Evolutionary conservation across 345 rosid species (phyloP), one percentile per base, ranked within the genome.

Genomic region (Eutrema heterophyllum): DNA sequence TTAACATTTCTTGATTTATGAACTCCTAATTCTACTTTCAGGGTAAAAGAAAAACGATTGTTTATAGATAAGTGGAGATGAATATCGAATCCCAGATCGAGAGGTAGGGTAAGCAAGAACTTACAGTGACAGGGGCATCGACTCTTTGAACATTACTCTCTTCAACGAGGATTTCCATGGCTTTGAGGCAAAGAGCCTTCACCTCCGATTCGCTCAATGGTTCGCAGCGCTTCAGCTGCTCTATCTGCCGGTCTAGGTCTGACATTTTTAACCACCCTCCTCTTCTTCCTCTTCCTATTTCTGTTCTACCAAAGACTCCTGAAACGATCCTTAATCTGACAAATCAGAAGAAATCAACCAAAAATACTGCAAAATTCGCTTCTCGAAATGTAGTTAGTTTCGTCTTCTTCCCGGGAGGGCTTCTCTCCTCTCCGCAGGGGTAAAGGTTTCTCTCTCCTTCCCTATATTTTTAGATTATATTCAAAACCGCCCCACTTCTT

Each of bases 111-210:
- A 41, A 69, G 71, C 11, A 46, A 56, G 70, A 5, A 67, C 79
- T 72, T 54, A 96, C 97, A 64, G 99, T 92, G 81, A 96, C 96
- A 58, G 99, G 98, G 51, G 99, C 95, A 62, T 96, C 98, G 10
- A 96, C 96, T 41, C 97, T 87, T 63, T 96, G 97, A 60, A 96
- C 99, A 82, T 96, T 96, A 82, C 98, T 89, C 80, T 92, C 98
- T 78, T 96, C 98, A 43, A 96, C 92, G 50, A 96, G 97, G 58
- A 96, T 89, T 73, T 96, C 97, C 90, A 86, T 90, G 66, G 97
- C 99, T 80, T 96, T 96, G 70, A 90, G 90, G 66, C 98, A 96
- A 33, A 96, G 97, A 27, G 91, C 85, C 71, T 96, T 96, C 67
- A 96, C 98, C 76, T 96, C 98, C 43, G 97, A 90, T 78, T 96